Base-by-base conservation (phyloP, 2,329 filamentous ascomycete genomes). In the Beauveria pseudobassiana region DNA sequence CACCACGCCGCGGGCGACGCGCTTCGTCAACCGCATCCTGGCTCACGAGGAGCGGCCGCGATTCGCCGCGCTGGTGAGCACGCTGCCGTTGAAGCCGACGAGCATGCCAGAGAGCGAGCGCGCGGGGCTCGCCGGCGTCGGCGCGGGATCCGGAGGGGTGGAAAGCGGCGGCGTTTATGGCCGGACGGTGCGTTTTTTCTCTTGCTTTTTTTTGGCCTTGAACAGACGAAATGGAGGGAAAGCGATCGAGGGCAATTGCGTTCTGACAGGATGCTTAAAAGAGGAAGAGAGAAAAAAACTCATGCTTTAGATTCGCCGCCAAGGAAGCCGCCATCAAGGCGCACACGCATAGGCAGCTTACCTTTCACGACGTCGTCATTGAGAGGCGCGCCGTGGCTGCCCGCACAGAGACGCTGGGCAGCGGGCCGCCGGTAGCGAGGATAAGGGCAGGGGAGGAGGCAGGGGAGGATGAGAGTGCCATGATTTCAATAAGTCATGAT, bases 401-500 rank as follows among this genome's bases (percentile, higher is more conserved):
- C 9, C 62, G 68, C 24, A 67, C 67, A 8, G 65, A 66, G 49
- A 67, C 65, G 24, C 62, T 72, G 57, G 73, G 71, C 0, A 76
- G 73, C 64, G 75, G 77, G 5, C 75, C 79, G 26, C 80, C 80
- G 0, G 67, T 81, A 3, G 80, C 77, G 8, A 67, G 80, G 56
- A 75, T 82, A 62, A 71, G 66, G 63, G 70, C 69, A 8, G 65
- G 65, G 30, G 53, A 3, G 2, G 67, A 63, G 1, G 68, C 62
- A 20, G 70, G 66, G n/a, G 68, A 63, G 46, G 71, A 78, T 63
- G 82, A 85, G 65, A 77, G 85, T 55, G 91, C 87, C 16, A 79
- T 84, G 68, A 71, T 96, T 50, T 93, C 88, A 63, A 96, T 97
- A 67, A 95, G 89, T 69, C 93, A 97, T 72, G 93, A 97, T 73